These are phyloP conservation scores for Amyloporia xantha DNA, from an alignment of 768 basidiomycete species.

Conservation along the genomic window DNA sequence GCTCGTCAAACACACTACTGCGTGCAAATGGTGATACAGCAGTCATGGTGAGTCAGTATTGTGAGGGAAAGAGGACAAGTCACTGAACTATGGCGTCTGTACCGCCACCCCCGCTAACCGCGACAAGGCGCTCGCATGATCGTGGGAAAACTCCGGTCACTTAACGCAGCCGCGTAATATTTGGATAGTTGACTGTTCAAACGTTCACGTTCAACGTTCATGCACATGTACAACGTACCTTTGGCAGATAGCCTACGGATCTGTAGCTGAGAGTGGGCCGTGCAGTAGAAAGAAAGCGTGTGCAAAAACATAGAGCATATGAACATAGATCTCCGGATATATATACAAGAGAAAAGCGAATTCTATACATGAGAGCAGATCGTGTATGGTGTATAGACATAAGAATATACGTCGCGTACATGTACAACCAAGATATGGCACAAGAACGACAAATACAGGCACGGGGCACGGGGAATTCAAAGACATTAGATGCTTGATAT, in stretches of 20 bases:
- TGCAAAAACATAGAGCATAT: background rate
- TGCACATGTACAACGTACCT: too few species aligned
- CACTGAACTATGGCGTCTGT: conserved; percentile 1
- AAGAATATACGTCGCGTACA: background rate
- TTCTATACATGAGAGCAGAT: background rate
- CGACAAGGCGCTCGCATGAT: background rate
- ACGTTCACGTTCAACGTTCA: background rate
- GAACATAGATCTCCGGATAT: too few species aligned
- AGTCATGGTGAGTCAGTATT: conserved; percentile 21
- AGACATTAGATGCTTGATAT: background rate
- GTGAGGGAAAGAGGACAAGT: background rate
- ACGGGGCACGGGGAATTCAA: background rate
- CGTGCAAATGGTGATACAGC: conserved; percentile 38
- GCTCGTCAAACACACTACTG: conserved; percentile 32
- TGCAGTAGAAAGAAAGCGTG: too few species aligned
- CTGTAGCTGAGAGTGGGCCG: too few species aligned
- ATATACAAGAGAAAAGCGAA: background rate
- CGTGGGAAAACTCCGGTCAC: background rate
- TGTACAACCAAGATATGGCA: background rate
- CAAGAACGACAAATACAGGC: too few species aligned
- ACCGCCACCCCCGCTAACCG: background rate
- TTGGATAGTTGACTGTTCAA: background rate
- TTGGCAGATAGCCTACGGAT: too few species aligned
- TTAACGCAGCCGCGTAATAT: background rate
- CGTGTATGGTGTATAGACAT: background rate